A percentile compares a stretch with the other conserved stretches of the same genome.
phyloP scores from a whole-genome alignment of 345 rosid species.

The Populus simonii region DNA sequence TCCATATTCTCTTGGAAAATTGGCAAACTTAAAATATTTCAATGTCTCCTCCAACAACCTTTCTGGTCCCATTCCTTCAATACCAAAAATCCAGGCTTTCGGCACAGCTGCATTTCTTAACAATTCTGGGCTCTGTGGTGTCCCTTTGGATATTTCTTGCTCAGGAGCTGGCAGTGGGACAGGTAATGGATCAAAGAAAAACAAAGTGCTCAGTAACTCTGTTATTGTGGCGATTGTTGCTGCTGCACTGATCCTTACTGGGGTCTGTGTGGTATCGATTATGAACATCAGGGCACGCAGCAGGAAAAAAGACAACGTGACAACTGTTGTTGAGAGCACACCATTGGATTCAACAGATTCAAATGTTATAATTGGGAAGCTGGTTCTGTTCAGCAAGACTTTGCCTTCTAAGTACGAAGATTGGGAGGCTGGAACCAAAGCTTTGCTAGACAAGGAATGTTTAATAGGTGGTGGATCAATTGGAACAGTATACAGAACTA shows the following conservation, averaged over 20 bases:
- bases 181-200: constrained; percentile 28
- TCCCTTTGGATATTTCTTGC: constrained; percentile 64
- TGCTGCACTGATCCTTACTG: constrained; percentile 72
- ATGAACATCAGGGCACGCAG: constrained; percentile 78
- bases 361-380: constrained; percentile 71
- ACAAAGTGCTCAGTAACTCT: constrained; percentile 61
- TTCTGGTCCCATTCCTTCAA: constrained; percentile 62
- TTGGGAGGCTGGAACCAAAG: constrained; percentile 91
- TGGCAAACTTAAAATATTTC: constrained; percentile 46
- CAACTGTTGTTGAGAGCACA: constrained; percentile 64
- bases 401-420: constrained; percentile 93
- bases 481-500: constrained; percentile 76
- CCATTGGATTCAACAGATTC: constrained; percentile 72
- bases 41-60: constrained; percentile 79
- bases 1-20: constrained; percentile 63
- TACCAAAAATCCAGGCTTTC: constrained; percentile 48
- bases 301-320: constrained; percentile 42
- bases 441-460: constrained; percentile 84
- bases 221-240: constrained; percentile 83
- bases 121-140: constrained; percentile 75
- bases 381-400: constrained; percentile 90
- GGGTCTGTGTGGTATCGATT: constrained; percentile 72
- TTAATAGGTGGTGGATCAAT: constrained; percentile 84
- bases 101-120: constrained; percentile 67
- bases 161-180: constrained; percentile 33